Evolutionary conservation across 306 rosid genomes (phyloP).

Genomic region (Prunus fruticosa): DNA sequence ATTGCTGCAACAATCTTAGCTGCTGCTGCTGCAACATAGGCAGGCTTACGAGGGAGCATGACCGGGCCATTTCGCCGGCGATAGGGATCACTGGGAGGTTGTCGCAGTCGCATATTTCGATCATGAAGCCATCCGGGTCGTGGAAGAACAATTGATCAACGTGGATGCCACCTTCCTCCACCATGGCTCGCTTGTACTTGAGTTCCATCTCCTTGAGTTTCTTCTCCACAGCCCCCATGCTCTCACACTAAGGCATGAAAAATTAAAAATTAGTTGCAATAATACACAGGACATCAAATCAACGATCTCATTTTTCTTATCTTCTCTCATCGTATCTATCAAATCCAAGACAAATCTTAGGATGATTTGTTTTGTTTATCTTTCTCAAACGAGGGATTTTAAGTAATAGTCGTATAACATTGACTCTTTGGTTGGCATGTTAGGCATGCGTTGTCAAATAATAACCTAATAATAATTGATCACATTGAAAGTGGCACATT

Average conservation of each 20-base stretch:
- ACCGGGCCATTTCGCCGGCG: slow-evolving; percentile 33
- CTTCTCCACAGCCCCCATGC: slow-evolving; percentile 89
- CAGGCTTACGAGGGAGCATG: slow-evolving; percentile 38
- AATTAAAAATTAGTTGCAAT: no score
- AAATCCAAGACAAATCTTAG: no score
- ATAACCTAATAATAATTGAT: neutral
- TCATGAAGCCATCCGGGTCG: slow-evolving; percentile 97
- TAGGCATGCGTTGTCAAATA: neutral
- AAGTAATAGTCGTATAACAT: no score
- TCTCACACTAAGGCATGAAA: slow-evolving; percentile 52
- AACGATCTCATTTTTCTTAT: no score
- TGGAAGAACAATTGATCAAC: slow-evolving; percentile 87
- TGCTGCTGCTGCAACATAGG: slow-evolving; percentile 29
- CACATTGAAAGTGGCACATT: neutral
- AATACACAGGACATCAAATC: no score
- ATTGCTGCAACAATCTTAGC: slow-evolving; percentile 18
- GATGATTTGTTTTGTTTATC: no score
- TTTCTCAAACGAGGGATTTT: no score
- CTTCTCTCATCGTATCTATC: no score
- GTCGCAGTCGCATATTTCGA: slow-evolving; percentile 92
- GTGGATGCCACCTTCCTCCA: slow-evolving; percentile 78
- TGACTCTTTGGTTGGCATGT: neutral
- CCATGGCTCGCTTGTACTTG: slow-evolving; percentile 48
- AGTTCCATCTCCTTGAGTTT: slow-evolving; percentile 77
- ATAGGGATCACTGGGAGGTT: slow-evolving; percentile 76